Evolutionary conservation across 2,329 filamentous ascomycete genomes (phyloP).

Genomic region (Herpotrichia juniperi): DNA sequence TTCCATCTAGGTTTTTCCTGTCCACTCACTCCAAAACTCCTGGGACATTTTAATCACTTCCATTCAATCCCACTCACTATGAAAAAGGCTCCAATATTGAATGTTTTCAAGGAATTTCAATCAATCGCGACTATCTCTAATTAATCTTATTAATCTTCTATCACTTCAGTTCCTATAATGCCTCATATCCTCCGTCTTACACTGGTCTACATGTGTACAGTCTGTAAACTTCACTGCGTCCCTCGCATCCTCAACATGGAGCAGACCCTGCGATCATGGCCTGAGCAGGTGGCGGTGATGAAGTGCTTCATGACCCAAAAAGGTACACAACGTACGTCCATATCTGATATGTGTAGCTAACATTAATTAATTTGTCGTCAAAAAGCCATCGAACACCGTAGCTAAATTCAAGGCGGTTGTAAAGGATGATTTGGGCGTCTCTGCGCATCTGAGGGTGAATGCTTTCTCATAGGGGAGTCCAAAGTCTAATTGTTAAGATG

Average conservation of each 20-base stretch:
- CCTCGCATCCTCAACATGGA: not conserved
- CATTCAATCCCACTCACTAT: not conserved
- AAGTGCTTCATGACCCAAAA: too few species aligned
- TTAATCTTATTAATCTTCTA: not conserved
- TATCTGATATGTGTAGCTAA: too few species aligned
- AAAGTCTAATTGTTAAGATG: not conserved
- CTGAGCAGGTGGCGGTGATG: not conserved
- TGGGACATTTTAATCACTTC: not conserved
- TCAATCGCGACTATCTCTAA: too few species aligned
- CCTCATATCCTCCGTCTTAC: not conserved
- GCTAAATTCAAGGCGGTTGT: not conserved
- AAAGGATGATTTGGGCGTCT: slow-evolving; percentile 1
- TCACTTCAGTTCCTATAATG: not conserved
- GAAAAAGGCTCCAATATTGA: too few species aligned
- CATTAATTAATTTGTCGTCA: not conserved
- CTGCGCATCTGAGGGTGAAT: slow-evolving; percentile 15
- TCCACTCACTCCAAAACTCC: too few species aligned
- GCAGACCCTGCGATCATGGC: not conserved
- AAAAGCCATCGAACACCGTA: not conserved
- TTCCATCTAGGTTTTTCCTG: not conserved
- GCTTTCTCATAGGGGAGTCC: slow-evolving; percentile 9
- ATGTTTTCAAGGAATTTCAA: too few species aligned
- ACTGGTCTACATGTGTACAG: not conserved
- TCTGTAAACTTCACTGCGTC: not conserved
- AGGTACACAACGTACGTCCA: too few species aligned